Base-by-base conservation (phyloP, 225 moss, liverwort and hornwort genomes). In the Lunularia cruciata region DNA sequence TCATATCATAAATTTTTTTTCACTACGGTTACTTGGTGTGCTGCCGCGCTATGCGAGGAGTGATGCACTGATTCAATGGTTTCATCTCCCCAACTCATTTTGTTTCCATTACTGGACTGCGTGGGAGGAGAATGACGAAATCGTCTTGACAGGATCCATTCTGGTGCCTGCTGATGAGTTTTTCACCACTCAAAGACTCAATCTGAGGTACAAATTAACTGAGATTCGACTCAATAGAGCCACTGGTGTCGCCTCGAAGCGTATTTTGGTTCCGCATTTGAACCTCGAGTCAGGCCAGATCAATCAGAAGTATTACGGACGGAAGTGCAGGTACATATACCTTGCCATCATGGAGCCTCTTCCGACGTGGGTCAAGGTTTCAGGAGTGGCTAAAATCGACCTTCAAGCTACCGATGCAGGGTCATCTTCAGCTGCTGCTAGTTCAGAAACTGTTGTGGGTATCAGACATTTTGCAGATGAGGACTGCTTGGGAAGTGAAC, bases 381-480 rank as follows among this genome's bases (percentile, higher is more conserved):
- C 78, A 8, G 78, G 78, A 8, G 35, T 78, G 26, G 78, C 69
- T 1, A 78, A 78, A 38, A 2, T 78, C 23, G 78, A 74, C 58
- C 62, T 69, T 26, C 45, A 73, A 25, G 42, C 66, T 2, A 8
- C 67, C 9, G 18, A 33, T 59, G 11, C 18, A 36, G 58, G 16
- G 3, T 27, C 14, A 6, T 57, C 4, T 18, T 30, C 28, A 33
- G n/a, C n/a, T n/a, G n/a, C n/a, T n/a, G n/a, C n/a, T n/a, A n/a
- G n/a, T n/a, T 57, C 42, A 8, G 63, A 27, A 22, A 38, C 63
- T 18, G 73, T 69, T 20, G 60, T 60, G 27, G 75, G 58, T 16
- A 63, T 75, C 5, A 65, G 70, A 18, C 47, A 73, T 34, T 71
- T 70, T 19, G 52, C 57, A 1, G 65, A 64, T 6, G 49, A 45